Percentiles rank a stretch among this genome's conserved stretches.
These are phyloP conservation scores for Septoria linicola DNA, from an alignment of 2,329 filamentous ascomycete genomes.

Conservation along the genomic window DNA sequence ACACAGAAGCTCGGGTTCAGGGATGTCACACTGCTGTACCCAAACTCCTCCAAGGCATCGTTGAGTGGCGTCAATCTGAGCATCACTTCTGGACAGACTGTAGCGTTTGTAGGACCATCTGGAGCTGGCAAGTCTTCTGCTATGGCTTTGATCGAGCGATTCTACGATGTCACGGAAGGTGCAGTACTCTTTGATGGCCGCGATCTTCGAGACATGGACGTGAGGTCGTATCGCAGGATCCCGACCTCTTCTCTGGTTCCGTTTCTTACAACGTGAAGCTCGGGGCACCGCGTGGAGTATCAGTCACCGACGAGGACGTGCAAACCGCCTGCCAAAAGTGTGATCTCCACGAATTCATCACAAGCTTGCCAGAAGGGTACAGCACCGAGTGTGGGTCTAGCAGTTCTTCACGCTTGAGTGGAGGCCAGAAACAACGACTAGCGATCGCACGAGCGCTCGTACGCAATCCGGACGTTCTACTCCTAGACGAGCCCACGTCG, in stretches of 20 bases:
- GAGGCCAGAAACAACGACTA: constrained; percentile 49
- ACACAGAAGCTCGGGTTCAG: constrained; percentile 35
- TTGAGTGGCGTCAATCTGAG: constrained; percentile 52
- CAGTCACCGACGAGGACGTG: constrained; percentile 33
- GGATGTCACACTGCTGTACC: constrained; percentile 43
- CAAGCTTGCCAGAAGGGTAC: constrained; percentile 49
- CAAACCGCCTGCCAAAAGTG: constrained; percentile 43
- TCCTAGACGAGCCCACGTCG: constrained; percentile 50
- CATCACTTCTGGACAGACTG: constrained; percentile 52
- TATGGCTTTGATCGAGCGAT: constrained; percentile 48
- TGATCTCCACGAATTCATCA: constrained; percentile 50
- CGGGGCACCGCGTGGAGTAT: constrained; percentile 34
- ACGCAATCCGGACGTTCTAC: constrained; percentile 47
- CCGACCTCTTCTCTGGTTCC: constrained; percentile 47
- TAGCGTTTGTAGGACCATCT: constrained; percentile 49
- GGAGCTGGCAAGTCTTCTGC: constrained; percentile 50
- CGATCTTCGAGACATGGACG: constrained; percentile 43
- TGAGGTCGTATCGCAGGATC: constrained; percentile 48
- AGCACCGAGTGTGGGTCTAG: constrained; percentile 47
- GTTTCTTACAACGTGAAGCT: constrained; percentile 47
- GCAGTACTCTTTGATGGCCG: constrained; percentile 43
- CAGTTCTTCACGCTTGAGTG: constrained; percentile 42
- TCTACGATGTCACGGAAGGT: constrained; percentile 45
- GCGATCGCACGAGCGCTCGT: constrained; percentile 49
- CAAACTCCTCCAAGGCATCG: constrained; percentile 40